Evolutionary conservation across 306 rosid species (phyloP).

Genomic region (Gleditsia sinensis): DNA sequence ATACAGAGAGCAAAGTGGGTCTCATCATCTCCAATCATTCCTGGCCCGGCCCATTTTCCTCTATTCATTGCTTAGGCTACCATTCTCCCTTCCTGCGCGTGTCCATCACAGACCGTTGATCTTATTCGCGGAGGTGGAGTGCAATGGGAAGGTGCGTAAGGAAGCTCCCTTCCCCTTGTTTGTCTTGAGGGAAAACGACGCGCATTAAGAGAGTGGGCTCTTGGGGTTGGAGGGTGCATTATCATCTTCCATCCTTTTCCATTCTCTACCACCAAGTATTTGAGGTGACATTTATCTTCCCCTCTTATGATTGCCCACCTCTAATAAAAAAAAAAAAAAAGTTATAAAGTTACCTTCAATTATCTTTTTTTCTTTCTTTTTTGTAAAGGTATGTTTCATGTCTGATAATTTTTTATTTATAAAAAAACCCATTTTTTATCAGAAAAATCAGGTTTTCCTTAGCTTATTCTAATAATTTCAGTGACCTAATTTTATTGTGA

Average conservation of each 20-base stretch:
- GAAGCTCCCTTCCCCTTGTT: neutral
- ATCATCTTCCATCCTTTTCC: slow-evolving; percentile 50
- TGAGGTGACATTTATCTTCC: slow-evolving; percentile 63
- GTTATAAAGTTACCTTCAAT: neutral
- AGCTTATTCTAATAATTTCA: no score
- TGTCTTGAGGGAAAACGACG: slow-evolving; percentile 46
- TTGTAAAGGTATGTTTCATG: neutral
- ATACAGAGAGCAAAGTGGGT: slow-evolving; percentile 16
- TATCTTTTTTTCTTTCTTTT: neutral
- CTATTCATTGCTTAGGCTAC: slow-evolving; percentile 2
- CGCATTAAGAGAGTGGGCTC: slow-evolving; percentile 69
- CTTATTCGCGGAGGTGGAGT: neutral
- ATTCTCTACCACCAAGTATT: slow-evolving; percentile 35
- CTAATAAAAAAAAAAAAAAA: neutral
- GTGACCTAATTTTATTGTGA: no score
- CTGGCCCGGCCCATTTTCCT: slow-evolving; percentile 62
- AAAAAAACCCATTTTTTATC: no score
- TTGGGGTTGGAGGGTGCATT: slow-evolving; percentile 42
- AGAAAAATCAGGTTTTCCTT: no score
- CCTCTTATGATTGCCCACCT: neutral
- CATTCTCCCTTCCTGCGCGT: slow-evolving; percentile 31
- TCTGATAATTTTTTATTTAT: no score
- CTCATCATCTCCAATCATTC: slow-evolving; percentile 43
- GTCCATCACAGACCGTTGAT: neutral
- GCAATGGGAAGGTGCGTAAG: neutral